phyloP scores from a whole-genome alignment of 495 filamentous ascomycete species.

The Cairneyella variabilis region DNA sequence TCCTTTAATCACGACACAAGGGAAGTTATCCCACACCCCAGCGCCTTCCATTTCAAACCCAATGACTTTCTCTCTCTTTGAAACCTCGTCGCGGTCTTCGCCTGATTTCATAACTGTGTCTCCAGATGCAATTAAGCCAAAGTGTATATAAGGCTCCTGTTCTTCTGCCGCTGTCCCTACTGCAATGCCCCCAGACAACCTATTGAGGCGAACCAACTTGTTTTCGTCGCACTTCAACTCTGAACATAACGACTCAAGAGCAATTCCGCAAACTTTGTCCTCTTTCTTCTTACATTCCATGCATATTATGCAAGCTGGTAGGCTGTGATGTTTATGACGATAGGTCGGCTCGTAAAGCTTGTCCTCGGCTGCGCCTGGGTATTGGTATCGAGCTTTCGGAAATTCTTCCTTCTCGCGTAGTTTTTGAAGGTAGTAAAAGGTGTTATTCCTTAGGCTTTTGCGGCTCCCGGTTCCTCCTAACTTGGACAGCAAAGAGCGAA shows the following conservation, averaged over 20 bases:
- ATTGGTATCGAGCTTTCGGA: conserved; percentile 18
- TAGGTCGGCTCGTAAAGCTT: conserved; percentile 19
- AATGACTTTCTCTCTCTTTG: conserved; percentile 26
- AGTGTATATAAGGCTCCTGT: neutral
- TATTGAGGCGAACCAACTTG: neutral
- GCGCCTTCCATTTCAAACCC: conserved; percentile 14
- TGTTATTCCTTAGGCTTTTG: conserved; percentile 16
- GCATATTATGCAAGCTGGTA: neutral
- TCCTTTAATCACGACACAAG: conserved; percentile 33
- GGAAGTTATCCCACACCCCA: conserved; percentile 31
- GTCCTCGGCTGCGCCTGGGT: conserved; percentile 19
- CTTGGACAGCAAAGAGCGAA: conserved; percentile 26
- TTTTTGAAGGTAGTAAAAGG: conserved; percentile 7
- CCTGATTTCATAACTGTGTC: conserved; percentile 17
- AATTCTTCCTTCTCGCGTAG: conserved; percentile 5
- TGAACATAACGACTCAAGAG: neutral
- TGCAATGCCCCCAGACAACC: neutral
- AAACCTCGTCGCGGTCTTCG: conserved; percentile 11
- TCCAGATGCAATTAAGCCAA: neutral
- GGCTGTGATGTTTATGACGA: conserved; percentile 31
- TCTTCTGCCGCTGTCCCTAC: neutral
- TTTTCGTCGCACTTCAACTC: neutral
- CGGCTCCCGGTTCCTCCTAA: conserved; percentile 19
- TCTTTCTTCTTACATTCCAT: neutral
- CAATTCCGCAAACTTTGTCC: neutral